phyloP scores from a whole-genome alignment of 2,329 filamentous ascomycete species.

The Colletotrichum sp. region DNA sequence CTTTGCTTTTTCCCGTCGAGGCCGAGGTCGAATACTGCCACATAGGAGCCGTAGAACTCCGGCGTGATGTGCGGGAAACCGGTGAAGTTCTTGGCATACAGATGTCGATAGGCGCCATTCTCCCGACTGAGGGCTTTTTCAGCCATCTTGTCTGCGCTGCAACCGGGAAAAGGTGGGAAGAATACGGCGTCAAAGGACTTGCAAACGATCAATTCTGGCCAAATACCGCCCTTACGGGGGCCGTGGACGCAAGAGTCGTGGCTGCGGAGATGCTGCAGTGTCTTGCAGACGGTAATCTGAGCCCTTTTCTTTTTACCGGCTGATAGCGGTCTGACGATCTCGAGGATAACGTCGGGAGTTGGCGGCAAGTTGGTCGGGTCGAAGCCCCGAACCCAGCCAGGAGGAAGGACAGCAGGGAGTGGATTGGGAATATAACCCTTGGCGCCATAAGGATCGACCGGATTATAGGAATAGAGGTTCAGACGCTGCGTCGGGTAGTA shows the following conservation, averaged over 20 bases:
- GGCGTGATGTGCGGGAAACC: not conserved
- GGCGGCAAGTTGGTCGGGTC: not conserved
- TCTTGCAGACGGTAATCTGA: not conserved
- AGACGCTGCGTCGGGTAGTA: not conserved
- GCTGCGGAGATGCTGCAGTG: not conserved
- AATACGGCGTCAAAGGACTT: not conserved
- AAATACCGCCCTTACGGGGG: too few relatives aligned
- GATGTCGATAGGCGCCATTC: not conserved
- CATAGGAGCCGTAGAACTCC: not conserved
- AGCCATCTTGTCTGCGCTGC: not conserved
- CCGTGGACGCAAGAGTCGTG: not conserved
- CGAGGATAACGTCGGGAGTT: not conserved
- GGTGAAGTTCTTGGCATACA: not conserved
- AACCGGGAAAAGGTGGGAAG: not conserved
- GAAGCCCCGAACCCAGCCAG: not conserved
- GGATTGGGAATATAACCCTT: not conserved
- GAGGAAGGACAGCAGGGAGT: not conserved
- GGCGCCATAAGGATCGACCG: not conserved
- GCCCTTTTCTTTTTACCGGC: not conserved
- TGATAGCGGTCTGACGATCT: not conserved
- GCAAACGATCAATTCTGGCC: not conserved
- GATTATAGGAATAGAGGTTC: not conserved
- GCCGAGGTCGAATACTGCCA: not conserved
- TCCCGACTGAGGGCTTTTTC: not conserved
- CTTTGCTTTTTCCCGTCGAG: rapidly evolving